A percentile compares a stretch with the other conserved stretches of the same genome.
Evolutionary conservation across 2,329 filamentous ascomycete genomes (phyloP).

Genomic region (Plenodomus lindquistii): DNA sequence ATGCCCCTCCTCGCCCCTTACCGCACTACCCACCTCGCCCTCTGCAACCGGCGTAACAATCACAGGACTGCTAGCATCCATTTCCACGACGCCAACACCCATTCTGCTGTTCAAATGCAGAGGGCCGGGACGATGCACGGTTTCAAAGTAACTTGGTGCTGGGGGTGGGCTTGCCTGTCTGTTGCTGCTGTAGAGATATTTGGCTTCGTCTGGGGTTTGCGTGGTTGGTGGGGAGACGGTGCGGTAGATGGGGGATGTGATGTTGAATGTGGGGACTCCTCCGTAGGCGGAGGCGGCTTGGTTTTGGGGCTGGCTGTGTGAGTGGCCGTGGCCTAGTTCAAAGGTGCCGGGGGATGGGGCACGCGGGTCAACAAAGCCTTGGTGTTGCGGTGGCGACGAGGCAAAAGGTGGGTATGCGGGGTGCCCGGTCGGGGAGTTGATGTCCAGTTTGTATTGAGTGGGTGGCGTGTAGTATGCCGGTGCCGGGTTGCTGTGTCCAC

Average conservation of each 20-base stretch:
- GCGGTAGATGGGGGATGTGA: not conserved
- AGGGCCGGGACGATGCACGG: not conserved
- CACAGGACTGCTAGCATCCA: not conserved
- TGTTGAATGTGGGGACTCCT: no score
- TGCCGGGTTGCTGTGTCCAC: not conserved
- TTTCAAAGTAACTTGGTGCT: slow-evolving; percentile 6
- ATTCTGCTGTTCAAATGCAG: not conserved
- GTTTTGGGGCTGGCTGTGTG: not conserved
- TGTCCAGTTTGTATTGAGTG: slow-evolving; percentile 1
- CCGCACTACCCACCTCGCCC: not conserved
- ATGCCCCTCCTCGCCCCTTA: not conserved
- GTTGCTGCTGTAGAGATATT: not conserved
- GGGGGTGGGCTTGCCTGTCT: not conserved
- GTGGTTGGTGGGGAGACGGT: not conserved
- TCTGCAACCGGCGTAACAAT: not conserved
- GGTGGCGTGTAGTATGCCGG: not conserved
- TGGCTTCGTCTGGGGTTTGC: not conserved
- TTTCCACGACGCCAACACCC: not conserved
- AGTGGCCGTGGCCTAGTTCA: not conserved
- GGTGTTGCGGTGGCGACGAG: not conserved
- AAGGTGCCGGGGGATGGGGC: not conserved
- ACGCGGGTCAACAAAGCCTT: not conserved
- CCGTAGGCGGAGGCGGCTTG: not conserved
- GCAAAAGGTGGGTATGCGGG: not conserved
- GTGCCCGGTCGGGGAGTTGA: slow-evolving; percentile 1